A percentile compares a stretch with the other conserved stretches of the same genome.
These are phyloP conservation scores for Cladosporium austrohemisphaericum DNA, from an alignment of 2,329 filamentous ascomycete species.

Conservation along the genomic window DNA sequence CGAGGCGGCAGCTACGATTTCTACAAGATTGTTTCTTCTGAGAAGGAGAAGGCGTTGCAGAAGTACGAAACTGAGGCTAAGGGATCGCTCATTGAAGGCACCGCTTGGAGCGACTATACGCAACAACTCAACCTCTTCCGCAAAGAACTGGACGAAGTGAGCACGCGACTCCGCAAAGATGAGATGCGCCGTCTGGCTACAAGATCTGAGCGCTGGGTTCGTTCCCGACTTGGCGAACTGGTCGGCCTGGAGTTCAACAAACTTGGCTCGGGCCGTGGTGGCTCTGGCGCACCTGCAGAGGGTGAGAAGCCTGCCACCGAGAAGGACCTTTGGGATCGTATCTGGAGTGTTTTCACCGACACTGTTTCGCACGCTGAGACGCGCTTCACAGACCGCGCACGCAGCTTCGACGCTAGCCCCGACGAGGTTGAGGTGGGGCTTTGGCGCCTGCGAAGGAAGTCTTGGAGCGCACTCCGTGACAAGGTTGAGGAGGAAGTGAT, in stretches of 20 bases:
- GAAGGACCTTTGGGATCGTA: slow-evolving; percentile 90
- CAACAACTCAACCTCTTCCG: slow-evolving; percentile 75
- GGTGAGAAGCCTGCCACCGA: slow-evolving; percentile 71
- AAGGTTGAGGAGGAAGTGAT: slow-evolving; percentile 97
- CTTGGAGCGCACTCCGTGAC: slow-evolving; percentile 83
- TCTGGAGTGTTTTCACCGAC: slow-evolving; percentile 81
- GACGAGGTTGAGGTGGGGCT: slow-evolving; percentile 90
- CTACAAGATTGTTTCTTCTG: slow-evolving; percentile 80
- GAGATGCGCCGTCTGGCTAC: slow-evolving; percentile 93
- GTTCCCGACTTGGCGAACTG: slow-evolving; percentile 78
- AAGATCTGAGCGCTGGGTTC: slow-evolving; percentile 90
- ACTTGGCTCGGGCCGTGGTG: slow-evolving; percentile 80
- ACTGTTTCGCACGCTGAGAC: slow-evolving; percentile 82
- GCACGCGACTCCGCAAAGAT: slow-evolving; percentile 78
- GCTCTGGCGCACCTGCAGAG: slow-evolving; percentile 72
- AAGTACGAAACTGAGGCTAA: slow-evolving; percentile 74
- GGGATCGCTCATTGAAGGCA: slow-evolving; percentile 70
- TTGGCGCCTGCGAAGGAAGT: slow-evolving; percentile 89
- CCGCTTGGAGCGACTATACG: slow-evolving; percentile 82
- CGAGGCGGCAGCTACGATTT: slow-evolving; percentile 90
- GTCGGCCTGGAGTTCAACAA: slow-evolving; percentile 95
- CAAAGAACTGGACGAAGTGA: slow-evolving; percentile 88
- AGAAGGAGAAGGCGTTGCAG: slow-evolving; percentile 72
- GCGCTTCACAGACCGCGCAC: slow-evolving; percentile 81
- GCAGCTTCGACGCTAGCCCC: slow-evolving; percentile 86